phyloP scores from a whole-genome alignment of 75 land plant species.

The Larix kaempferi region DNA sequence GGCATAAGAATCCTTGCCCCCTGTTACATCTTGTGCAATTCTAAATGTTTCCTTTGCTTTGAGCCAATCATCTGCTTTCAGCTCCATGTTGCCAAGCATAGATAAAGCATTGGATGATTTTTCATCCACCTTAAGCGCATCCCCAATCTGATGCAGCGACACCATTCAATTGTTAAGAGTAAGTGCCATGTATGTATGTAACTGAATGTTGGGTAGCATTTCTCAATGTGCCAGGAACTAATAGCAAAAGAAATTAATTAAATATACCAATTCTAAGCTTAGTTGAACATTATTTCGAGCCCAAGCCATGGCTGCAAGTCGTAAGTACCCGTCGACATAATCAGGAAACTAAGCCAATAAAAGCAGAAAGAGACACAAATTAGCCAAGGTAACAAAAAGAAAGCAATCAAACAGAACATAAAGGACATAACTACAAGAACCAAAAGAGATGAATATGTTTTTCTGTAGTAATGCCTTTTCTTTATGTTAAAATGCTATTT shows the following conservation, averaged over 20 bases:
- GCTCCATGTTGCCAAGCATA: conserved; percentile 82
- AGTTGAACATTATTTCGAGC: conserved; percentile 67
- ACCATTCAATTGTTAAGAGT: background rate
- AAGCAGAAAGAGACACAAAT: background rate
- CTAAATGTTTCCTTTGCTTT: conserved; percentile 94
- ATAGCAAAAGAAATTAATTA: background rate
- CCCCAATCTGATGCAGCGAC: conserved; percentile 39
- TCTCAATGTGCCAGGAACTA: background rate
- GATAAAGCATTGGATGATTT: conserved; percentile 73
- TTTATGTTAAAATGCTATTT: no score
- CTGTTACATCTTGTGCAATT: conserved; percentile 72
- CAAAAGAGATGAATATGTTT: no score
- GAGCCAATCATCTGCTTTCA: conserved; percentile 94
- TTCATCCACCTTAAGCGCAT: conserved; percentile 72
- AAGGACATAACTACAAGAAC: no score
- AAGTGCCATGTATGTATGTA: background rate
- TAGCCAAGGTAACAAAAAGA: no score
- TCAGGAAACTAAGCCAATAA: conserved; percentile 63
- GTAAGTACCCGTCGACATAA: conserved; percentile 84
- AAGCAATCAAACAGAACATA: no score
- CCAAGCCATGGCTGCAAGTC: conserved; percentile 90
- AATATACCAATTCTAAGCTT: conserved; percentile 75
- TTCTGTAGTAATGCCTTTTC: no score
- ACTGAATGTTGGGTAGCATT: background rate
- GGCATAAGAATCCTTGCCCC: conserved; percentile 87